A percentile compares a stretch with the other conserved stretches of the same genome.
Conservation (phyloP, 345 rosid genomes). For the Chamaenerion angustifolium region DNA sequence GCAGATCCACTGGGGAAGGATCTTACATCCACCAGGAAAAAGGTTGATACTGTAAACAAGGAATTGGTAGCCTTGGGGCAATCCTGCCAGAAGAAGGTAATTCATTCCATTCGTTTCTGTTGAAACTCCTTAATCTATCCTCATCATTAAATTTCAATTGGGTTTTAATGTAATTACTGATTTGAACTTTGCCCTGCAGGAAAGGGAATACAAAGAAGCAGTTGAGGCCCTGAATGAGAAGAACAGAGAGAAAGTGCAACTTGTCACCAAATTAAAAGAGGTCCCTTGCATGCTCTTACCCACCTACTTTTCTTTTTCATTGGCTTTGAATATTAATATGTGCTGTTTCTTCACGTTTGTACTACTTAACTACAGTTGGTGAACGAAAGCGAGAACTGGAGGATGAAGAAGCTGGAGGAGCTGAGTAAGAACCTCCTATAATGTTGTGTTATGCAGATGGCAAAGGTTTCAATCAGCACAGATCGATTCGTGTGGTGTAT, state of each 20-base stretch:
- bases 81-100: slow-evolving; percentile 33
- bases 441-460: background rate
- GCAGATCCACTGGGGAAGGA: slow-evolving; percentile 39
- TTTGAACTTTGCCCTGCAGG: slow-evolving; percentile 19
- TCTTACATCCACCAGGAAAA: slow-evolving; percentile 22
- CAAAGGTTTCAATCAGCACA: background rate
- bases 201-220: slow-evolving; percentile 54
- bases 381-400: slow-evolving; percentile 51
- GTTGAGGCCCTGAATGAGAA: slow-evolving; percentile 60
- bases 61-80: slow-evolving; percentile 31
- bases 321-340: background rate
- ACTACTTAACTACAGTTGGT: slow-evolving; percentile 23
- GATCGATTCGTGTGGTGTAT: background rate
- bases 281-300: slow-evolving; percentile 9
- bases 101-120: background rate
- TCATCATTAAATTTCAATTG: background rate
- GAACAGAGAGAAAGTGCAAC: slow-evolving; percentile 47
- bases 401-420: slow-evolving; percentile 67
- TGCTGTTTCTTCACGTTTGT: background rate
- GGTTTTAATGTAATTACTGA: background rate
- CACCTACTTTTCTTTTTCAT: background rate
- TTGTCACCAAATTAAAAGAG: slow-evolving; percentile 33
- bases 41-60: slow-evolving; percentile 24
- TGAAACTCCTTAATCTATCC: background rate
- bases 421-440: slow-evolving; percentile 34